Conservation (phyloP, 768 basidiomycete genomes). For the Amanita pseudoporphyria region DNA sequence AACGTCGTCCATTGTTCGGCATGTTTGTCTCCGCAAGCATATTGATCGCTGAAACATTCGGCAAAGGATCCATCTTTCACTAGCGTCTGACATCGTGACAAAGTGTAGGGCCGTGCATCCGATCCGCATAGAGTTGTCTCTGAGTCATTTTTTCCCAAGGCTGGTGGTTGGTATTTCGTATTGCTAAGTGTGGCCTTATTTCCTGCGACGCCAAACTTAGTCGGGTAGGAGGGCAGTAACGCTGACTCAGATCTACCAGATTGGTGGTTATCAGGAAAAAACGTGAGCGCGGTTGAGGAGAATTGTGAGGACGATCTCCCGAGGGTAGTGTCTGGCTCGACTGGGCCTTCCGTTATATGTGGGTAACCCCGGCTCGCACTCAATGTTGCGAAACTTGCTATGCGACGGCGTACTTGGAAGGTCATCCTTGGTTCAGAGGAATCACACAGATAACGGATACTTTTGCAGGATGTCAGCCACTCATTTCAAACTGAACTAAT, state of each 20-base stretch:
- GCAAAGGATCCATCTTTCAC: conserved; percentile 17
- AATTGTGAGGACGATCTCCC: not conserved
- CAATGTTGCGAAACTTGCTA: not conserved
- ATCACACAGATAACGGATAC: not conserved
- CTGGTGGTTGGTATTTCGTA: not conserved
- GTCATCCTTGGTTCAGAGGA: not conserved
- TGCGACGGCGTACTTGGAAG: not conserved
- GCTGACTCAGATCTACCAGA: not conserved
- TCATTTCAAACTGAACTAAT: not conserved
- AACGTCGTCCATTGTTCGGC: conserved; percentile 44
- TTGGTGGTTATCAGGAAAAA: not conserved
- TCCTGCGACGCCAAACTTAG: not conserved
- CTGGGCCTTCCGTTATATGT: not conserved
- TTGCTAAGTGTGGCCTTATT: not conserved
- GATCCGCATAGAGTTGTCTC: conserved; percentile 17
- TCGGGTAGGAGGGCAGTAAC: not conserved
- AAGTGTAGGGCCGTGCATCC: conserved; percentile 16
- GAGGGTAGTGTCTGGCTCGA: not conserved
- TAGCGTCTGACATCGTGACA: not conserved
- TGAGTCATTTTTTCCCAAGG: not conserved
- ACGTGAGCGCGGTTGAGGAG: not conserved
- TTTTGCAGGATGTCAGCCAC: not conserved
- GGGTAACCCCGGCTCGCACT: not conserved
- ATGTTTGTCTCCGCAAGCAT: not conserved
- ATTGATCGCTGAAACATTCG: conserved; percentile 22